Conservation (phyloP, 352 stramenopile species). For the Globisporangium echinulatum region DNA sequence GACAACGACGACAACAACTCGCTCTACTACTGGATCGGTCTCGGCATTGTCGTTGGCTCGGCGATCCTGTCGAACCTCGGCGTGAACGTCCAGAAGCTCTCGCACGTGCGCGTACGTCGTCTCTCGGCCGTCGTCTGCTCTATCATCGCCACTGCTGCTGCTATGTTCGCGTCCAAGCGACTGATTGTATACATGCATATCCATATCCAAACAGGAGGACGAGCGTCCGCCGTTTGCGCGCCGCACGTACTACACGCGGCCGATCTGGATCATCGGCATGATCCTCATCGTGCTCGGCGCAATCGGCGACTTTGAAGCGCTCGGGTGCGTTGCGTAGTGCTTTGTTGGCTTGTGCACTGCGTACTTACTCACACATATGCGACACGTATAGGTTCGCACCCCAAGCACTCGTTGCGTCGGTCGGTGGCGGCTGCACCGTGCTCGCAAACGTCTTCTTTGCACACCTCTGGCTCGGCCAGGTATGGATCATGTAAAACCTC, state of each 20-base stretch:
- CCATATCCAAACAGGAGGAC: conserved; percentile 32
- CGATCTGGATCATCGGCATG: conserved; percentile 80
- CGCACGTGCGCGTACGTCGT: conserved; percentile 61
- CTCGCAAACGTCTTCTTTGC: conserved; percentile 88
- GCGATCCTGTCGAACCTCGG: conserved; percentile 81
- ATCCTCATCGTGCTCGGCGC: conserved; percentile 72
- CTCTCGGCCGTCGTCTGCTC: background rate
- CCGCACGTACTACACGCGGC: conserved; percentile 77
- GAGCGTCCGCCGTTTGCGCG: conserved; percentile 53
- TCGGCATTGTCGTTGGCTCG: conserved; percentile 71
- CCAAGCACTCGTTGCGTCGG: conserved; percentile 79
- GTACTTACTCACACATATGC: background rate
- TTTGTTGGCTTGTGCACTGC: background rate
- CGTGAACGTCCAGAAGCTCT: conserved; percentile 85
- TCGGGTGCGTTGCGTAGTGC: conserved; percentile 28
- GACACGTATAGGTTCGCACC: conserved; percentile 52
- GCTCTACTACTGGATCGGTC: conserved; percentile 79
- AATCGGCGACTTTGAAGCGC: conserved; percentile 82
- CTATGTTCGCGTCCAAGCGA: too few species aligned
- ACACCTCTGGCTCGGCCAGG: conserved; percentile 78
- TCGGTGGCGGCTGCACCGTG: conserved; percentile 81
- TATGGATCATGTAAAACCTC: conserved; percentile 9
- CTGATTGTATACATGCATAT: too few species aligned
- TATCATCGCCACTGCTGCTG: background rate
- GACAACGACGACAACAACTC: conserved; percentile 46